Evolutionary conservation across 768 basidiomycete genomes (phyloP), one percentile per base, ranked within the genome.

Genomic region (Rhizopogon vulgaris): DNA sequence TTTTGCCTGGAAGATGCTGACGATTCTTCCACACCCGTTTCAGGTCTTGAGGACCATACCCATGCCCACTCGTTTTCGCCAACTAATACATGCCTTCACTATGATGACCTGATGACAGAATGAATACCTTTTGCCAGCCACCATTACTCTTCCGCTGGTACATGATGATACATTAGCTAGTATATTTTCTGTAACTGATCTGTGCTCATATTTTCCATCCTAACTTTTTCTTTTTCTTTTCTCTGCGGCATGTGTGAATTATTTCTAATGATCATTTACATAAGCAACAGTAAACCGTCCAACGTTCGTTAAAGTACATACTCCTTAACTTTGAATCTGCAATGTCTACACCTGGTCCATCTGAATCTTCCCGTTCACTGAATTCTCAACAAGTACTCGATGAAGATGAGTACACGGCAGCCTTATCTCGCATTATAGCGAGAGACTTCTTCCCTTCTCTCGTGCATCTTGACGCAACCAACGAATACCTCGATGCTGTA

Each of bases 371-470:
- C 56, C 79, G 77, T 24, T 92, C 90, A 15, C 73, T 92, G 52
- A 87, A 87, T 63, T 71, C 75, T 12, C 90, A 92, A 61, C 62
- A 76, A 11, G 76, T 91, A 12, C 78, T 90, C 12, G 88, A 91
- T 45, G 96, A 99, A 74, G 96, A 98, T 56, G 92, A 94, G 64
- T 98, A 98, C 67, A 94, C 92, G 2, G 83, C 81, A 41, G 89
- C 88, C 1, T 77, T 99, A 18, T 91, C 90, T 10, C 79, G 84
- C 42, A 97, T 98, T 61, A 98, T 98, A 61, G 88, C 90, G 37
- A 85, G 96, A 45, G 95, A 98, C 71, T 99, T 99, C 78, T 99
- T 98, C 63, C 96, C 96, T 0, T 91, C 91, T 11, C 80, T 98
- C 9, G 82, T 86, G 15, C 90, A 91, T 59, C 78, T 95, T 25